Conservation (phyloP, 2,329 filamentous ascomycete genomes). For the Colletotrichum chrysophilum region DNA sequence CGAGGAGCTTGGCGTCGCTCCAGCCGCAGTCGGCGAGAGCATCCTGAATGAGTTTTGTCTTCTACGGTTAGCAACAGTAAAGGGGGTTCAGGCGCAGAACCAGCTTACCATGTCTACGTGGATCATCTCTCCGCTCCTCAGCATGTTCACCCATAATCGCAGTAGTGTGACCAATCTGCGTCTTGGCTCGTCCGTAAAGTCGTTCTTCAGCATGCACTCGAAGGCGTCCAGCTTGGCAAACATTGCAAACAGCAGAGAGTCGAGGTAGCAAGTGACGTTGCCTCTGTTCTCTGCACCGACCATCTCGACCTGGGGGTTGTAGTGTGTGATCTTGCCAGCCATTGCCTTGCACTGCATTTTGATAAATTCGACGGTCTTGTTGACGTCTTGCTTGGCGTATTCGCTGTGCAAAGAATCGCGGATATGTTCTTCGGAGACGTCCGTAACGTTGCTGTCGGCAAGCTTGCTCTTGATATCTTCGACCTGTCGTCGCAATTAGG, state of each 20-base stretch:
- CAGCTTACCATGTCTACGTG: conserved; percentile 77
- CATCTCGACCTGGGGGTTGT: conserved; percentile 74
- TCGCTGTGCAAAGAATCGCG: conserved; percentile 62
- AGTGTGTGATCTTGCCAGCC: conserved; percentile 77
- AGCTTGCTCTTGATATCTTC: conserved; percentile 35
- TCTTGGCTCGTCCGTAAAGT: conserved; percentile 73
- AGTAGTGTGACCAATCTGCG: conserved; percentile 79
- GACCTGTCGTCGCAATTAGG: conserved; percentile 27
- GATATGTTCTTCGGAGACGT: conserved; percentile 62
- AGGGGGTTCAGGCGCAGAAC: background rate
- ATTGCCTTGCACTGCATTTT: conserved; percentile 81
- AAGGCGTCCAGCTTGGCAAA: conserved; percentile 90
- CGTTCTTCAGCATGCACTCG: conserved; percentile 87
- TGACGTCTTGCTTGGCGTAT: conserved; percentile 71
- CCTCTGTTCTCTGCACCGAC: conserved; percentile 86
- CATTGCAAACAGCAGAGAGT: conserved; percentile 93
- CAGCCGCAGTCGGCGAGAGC: conserved; percentile 86
- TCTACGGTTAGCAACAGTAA: conserved; percentile 28
- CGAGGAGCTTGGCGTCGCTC: conserved; percentile 76
- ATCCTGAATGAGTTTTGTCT: conserved; percentile 85
- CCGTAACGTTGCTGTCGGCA: conserved; percentile 47
- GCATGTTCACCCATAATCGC: conserved; percentile 90
- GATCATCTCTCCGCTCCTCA: conserved; percentile 85
- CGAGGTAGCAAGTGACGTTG: conserved; percentile 92
- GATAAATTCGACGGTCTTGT: conserved; percentile 78